A percentile compares a stretch with the other conserved stretches of the same genome.
These are phyloP conservation scores for Opeltia flavorubescens DNA, from an alignment of 495 filamentous ascomycete genomes.

Conservation along the genomic window DNA sequence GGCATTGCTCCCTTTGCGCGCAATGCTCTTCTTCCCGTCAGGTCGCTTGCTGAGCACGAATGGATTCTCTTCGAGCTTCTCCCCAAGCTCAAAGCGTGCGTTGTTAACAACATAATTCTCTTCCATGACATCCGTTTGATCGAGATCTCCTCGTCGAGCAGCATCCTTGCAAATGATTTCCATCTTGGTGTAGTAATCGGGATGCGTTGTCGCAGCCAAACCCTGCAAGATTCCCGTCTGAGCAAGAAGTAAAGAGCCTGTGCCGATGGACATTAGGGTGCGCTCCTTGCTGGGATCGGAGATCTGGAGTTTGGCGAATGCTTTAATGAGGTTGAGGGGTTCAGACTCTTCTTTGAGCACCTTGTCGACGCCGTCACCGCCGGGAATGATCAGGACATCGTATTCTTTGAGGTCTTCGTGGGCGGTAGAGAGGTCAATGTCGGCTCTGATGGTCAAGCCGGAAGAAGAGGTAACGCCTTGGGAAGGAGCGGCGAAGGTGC, in stretches of 20 bases:
- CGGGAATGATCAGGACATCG: slow-evolving; percentile 54
- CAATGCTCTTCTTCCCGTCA: slow-evolving; percentile 42
- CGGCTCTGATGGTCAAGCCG: slow-evolving; percentile 29
- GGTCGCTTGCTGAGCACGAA: slow-evolving; percentile 56
- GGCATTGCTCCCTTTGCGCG: slow-evolving; percentile 59
- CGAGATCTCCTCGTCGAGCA: slow-evolving; percentile 30
- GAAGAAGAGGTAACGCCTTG: slow-evolving; percentile 29
- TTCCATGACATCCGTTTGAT: slow-evolving; percentile 59
- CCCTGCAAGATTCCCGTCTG: slow-evolving; percentile 57
- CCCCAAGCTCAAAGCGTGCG: slow-evolving; percentile 58
- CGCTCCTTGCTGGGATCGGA: slow-evolving; percentile 55
- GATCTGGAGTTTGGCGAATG: slow-evolving; percentile 52
- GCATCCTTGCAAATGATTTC: slow-evolving; percentile 57
- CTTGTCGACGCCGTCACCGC: slow-evolving; percentile 34
- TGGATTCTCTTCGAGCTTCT: slow-evolving; percentile 58
- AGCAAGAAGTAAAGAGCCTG: slow-evolving; percentile 58
- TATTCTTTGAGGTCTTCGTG: slow-evolving; percentile 53
- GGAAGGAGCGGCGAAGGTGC: slow-evolving; percentile 27
- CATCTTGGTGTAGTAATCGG: slow-evolving; percentile 44
- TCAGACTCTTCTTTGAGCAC: slow-evolving; percentile 38
- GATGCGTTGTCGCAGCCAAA: slow-evolving; percentile 58
- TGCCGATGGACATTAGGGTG: slow-evolving; percentile 62
- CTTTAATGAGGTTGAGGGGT: slow-evolving; percentile 47
- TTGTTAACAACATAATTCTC: slow-evolving; percentile 73
- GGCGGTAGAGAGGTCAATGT: slow-evolving; percentile 45